Conservation (phyloP, 306 rosid species). For the Abrus pulchellus region DNA sequence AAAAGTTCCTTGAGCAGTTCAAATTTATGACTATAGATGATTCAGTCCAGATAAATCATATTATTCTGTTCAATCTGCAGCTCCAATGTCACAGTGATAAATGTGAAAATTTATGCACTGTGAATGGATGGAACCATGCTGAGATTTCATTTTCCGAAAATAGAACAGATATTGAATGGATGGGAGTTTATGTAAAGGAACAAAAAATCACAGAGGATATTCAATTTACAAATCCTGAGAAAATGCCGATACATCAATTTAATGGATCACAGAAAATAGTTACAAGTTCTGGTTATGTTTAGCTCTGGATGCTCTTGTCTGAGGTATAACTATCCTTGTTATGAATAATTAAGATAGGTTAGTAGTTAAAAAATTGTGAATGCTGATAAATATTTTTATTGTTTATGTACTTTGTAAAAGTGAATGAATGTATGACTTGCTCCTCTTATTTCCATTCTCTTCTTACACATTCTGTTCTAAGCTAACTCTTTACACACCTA, state of each 20-base stretch:
- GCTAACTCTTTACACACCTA: no score
- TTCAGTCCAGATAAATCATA: background rate
- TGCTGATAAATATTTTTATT: no score
- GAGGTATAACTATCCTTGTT: no score
- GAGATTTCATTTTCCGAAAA: slow-evolving; percentile 3
- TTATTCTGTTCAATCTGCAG: background rate
- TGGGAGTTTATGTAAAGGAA: slow-evolving; percentile 1
- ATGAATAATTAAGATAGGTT: background rate
- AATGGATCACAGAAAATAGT: background rate
- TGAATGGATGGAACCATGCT: background rate
- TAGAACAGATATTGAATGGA: background rate
- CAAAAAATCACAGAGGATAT: background rate
- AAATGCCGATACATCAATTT: background rate
- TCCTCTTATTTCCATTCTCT: background rate
- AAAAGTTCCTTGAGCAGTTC: background rate
- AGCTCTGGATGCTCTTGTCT: no score
- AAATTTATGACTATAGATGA: slow-evolving; percentile 1
- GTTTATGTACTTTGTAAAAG: background rate
- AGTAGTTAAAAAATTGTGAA: background rate
- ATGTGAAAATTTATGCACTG: background rate
- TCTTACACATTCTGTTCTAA: background rate
- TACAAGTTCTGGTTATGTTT: background rate
- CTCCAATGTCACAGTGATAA: background rate
- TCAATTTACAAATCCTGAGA: background rate
- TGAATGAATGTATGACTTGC: background rate